Evolutionary conservation across 495 filamentous ascomycete species (phyloP).

Genomic region (Letharia columbiana): DNA sequence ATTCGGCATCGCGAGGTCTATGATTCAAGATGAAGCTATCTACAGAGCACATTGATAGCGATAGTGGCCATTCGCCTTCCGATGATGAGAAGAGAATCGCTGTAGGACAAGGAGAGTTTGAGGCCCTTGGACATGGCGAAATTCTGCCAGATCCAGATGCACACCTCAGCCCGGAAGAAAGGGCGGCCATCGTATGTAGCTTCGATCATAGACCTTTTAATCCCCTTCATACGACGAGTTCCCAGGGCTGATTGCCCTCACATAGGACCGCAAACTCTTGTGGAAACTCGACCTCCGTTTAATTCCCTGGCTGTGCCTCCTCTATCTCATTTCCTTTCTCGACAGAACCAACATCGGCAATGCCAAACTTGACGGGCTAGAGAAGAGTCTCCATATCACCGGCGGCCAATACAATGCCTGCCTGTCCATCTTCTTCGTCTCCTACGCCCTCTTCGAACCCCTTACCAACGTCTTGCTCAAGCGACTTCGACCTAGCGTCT

Average conservation of each 20-base stretch:
- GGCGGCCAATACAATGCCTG: constrained; percentile 65
- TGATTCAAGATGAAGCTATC: constrained; percentile 7
- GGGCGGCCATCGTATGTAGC: constrained; percentile 52
- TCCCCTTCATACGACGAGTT: neutral
- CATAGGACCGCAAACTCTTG: constrained; percentile 58
- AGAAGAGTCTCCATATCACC: constrained; percentile 55
- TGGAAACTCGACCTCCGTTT: constrained; percentile 62
- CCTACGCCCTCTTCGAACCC: constrained; percentile 80
- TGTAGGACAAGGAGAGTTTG: constrained; percentile 13
- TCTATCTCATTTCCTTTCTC: constrained; percentile 80
- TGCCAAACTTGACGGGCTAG: constrained; percentile 70
- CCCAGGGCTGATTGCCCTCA: neutral
- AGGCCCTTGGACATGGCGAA: constrained; percentile 17
- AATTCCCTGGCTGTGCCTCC: constrained; percentile 74
- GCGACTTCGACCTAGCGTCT: constrained; percentile 60
- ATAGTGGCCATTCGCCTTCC: constrained; percentile 22
- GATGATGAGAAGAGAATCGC: constrained; percentile 26
- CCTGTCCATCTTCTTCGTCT: constrained; percentile 85
- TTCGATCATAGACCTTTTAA: neutral
- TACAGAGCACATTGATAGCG: constrained; percentile 11
- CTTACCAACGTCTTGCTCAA: constrained; percentile 85
- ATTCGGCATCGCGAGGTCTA: neutral
- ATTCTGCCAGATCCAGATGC: constrained; percentile 56
- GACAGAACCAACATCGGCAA: constrained; percentile 75
- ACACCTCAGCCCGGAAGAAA: constrained; percentile 58